Evolutionary conservation across 805 yeast genomes (phyloP), one percentile per base, ranked within the genome.

Genomic region (Zygotorulaspora florentina): DNA sequence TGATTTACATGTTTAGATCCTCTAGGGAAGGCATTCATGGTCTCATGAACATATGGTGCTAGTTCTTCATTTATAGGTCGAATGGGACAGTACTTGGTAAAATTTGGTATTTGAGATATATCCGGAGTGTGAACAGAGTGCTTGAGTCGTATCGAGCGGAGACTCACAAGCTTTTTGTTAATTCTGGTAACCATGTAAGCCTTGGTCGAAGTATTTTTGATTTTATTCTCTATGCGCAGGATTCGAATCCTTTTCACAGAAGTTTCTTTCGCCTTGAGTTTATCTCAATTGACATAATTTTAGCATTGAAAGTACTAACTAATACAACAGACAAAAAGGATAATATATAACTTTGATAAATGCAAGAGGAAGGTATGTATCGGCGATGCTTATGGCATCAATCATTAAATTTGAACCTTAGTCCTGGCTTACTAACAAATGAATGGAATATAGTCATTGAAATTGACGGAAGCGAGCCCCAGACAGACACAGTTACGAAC

Each of bases 1-100:
- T 75, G 74, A 45, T 74, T 78, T 37, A 79, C 68, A 53, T 77
- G 72, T 26, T 68, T 61, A 1, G 81, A 76, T 35, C 67, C 64
- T 7, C 58, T 47, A 0, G 74, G 75, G 46, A 62, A 72, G 2
- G 75, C 73, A 15, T 61, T 58, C 54, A 65, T 51, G 4, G 62
- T 61, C 26, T 57, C 61, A 23, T 65, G 59, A 9, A 70, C 55
- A 41, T 66, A 69, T 1, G 68, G 63, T 5, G 71, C 61, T 38
- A 69, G 58, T 3, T 56, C 57, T 39, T 61, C 64, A 42, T 61
- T 58, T 16, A 70, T 61, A 1, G 65, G 60, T 36, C 52, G 45
- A 3, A 55, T 65, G 1, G 65, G 64, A 25, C 69, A 69, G 48
- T 66, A 69, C 38, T 62, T 57, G 2, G 66, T 53, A 31, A 69